phyloP scores from a whole-genome alignment of 2,329 filamentous ascomycete species.

The Alternaria infectoria region DNA sequence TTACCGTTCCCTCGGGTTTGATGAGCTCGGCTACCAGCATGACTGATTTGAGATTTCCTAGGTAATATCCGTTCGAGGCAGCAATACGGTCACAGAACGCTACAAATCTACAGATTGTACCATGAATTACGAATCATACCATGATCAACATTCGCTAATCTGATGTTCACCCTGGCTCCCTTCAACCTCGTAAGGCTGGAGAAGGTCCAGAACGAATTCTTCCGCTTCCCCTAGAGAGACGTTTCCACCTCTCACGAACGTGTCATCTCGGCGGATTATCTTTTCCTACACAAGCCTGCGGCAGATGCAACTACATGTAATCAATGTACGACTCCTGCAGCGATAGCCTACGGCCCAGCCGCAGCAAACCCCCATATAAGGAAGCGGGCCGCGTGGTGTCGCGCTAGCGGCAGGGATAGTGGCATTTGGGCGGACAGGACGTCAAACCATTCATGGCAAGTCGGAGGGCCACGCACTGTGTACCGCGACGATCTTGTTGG shows the following conservation, averaged over 20 bases:
- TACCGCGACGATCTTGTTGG: slow-evolving; percentile 2
- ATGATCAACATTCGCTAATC: not conserved
- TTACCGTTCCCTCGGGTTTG: not conserved
- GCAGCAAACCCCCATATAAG: slow-evolving; percentile 1
- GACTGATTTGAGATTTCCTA: not conserved
- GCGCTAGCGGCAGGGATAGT: not conserved
- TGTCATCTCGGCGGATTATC: not conserved
- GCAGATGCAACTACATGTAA: not conserved
- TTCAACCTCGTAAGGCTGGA: not conserved
- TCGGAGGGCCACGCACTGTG: not conserved
- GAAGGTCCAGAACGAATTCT: not conserved
- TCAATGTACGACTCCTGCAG: not conserved
- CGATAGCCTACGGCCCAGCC: not conserved
- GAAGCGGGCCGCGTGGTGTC: slow-evolving; percentile 8
- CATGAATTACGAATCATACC: not conserved
- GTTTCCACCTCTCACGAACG: not conserved
- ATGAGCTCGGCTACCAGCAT: not conserved
- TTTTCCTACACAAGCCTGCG: not conserved
- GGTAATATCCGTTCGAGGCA: not conserved
- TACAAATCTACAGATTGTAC: not conserved
- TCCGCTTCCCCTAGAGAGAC: not conserved
- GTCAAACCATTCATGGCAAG: not conserved
- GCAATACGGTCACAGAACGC: not conserved
- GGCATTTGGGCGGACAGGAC: not conserved
- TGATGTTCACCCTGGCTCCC: not conserved